phyloP scores from a whole-genome alignment of 192 early-diverging fungal species.

The Dissophora globulifera region DNA sequence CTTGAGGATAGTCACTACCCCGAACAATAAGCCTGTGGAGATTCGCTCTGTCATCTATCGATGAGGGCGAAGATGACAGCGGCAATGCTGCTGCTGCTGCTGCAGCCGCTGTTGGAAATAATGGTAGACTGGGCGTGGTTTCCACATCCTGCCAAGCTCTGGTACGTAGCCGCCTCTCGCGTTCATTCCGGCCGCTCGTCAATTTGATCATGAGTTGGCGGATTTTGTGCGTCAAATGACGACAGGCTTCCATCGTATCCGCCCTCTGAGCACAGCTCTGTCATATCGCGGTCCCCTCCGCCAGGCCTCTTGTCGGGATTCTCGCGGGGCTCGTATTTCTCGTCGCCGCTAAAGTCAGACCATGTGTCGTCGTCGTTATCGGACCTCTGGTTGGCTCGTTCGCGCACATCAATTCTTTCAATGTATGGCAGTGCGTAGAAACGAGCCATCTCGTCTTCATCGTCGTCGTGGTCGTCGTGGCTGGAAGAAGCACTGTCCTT shows the following conservation, averaged over 20 bases:
- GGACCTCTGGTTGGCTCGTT: conserved; percentile 25
- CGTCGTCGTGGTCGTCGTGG: too few species aligned
- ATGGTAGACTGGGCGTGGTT: too few species aligned
- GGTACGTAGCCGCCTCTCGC: conserved; percentile 24
- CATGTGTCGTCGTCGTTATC: conserved; percentile 12
- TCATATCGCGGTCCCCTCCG: conserved; percentile 34
- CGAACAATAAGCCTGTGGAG: conserved; percentile 25
- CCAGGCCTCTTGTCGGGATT: conserved; percentile 4
- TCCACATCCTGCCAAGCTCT: neutral
- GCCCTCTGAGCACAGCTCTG: too few species aligned
- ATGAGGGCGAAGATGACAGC: neutral
- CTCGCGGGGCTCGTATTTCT: conserved; percentile 30
- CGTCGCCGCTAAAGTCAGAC: conserved; percentile 52
- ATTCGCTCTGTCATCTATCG: neutral
- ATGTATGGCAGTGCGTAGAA: too few species aligned
- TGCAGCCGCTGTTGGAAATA: too few species aligned
- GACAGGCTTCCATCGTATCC: neutral
- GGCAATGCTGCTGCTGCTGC: neutral
- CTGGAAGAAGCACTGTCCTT: too few species aligned
- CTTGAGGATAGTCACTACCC: conserved; percentile 20
- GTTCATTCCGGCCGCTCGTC: conserved; percentile 21
- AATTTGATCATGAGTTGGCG: conserved; percentile 40
- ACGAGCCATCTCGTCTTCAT: too few species aligned
- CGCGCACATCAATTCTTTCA: too few species aligned
- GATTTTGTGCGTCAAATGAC: conserved; percentile 16